Percentiles rank a stretch among this genome's conserved stretches.
Evolutionary conservation across 2,329 filamentous ascomycete genomes (phyloP).

Genomic region (Neonectria faginata): DNA sequence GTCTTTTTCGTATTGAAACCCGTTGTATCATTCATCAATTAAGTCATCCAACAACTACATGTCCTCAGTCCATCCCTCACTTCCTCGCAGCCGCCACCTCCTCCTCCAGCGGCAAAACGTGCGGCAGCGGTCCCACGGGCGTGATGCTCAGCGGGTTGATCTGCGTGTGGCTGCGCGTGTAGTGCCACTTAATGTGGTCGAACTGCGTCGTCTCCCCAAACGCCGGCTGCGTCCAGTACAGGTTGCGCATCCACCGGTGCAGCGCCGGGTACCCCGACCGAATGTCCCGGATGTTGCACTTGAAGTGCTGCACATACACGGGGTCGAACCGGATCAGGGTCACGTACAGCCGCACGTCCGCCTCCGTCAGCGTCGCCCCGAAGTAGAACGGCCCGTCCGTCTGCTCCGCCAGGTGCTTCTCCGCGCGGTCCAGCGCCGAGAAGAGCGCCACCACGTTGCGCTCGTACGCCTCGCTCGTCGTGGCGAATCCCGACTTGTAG

Average conservation of each 20-base stretch:
- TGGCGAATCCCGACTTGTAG: conserved; percentile 85
- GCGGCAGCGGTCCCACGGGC: conserved; percentile 84
- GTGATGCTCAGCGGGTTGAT: conserved; percentile 81
- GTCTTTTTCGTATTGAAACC: neutral
- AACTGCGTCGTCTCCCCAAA: conserved; percentile 90
- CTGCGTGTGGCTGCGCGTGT: conserved; percentile 71
- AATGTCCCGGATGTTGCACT: conserved; percentile 88
- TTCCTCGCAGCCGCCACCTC: conserved; percentile 73
- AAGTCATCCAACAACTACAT: neutral
- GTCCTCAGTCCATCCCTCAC: neutral
- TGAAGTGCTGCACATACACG: conserved; percentile 90
- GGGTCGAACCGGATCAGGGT: conserved; percentile 80
- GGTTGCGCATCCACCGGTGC: conserved; percentile 82
- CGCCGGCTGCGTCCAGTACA: conserved; percentile 86
- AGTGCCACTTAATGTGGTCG: conserved; percentile 90
- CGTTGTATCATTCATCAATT: neutral
- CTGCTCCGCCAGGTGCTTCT: conserved; percentile 70
- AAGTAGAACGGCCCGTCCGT: conserved; percentile 77
- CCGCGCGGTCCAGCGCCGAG: conserved; percentile 78
- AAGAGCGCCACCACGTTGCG: conserved; percentile 78
- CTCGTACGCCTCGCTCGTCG: conserved; percentile 85
- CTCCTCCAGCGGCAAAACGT: conserved; percentile 81
- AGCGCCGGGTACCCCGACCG: conserved; percentile 83
- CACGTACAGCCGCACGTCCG: conserved; percentile 80
- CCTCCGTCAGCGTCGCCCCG: conserved; percentile 81